Base-by-base conservation (phyloP, 805 yeast genomes). In the Ogataea nakhonphanomensis region DNA sequence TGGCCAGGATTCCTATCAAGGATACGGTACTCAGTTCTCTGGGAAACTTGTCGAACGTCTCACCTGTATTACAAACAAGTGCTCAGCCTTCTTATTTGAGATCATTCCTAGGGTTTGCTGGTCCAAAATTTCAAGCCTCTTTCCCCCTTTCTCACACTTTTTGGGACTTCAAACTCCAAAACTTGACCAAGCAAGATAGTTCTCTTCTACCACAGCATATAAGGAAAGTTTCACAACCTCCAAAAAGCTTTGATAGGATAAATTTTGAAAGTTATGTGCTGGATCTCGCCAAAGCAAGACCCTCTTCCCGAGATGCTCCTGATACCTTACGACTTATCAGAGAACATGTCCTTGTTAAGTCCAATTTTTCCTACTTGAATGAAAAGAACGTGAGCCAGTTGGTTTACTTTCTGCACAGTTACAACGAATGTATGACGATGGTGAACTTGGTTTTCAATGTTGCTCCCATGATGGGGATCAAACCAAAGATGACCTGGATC, bases 401-500 rank as follows among this genome's bases (percentile, higher is more conserved):
- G 12, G 11, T 39, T 8, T 15, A 17, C 6, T 41, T 35, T 22
- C 39, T 40, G 21, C 33, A 38, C 28, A 36, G 31, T 13, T 26
- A 22, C 35, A 37, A 45, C 26, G 30, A 39, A 8, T 25, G 35
- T 24, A 22, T 36, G 8, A 23, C 30, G 5, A 42, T 48, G 44
- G 25, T 22, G 13, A 26, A 35, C 21, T n/a, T 48, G 22, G 5
- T 48, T 12, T 43, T 40, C 21, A 28, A 30, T 6, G 13, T 36
- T 22, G 45, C 30, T 22, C 40, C 51, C 15, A 10, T 20, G 3
- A 27, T 42, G n/a, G 43, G 39, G 3, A 30, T 46, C 8, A 31
- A 38, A 21, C 43, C 50, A 4, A 41, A 39, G 12, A 49, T 49
- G 8, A 8, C 12, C 3, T 39, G 46, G 25, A 11, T 46, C 10